These are phyloP conservation scores for Colletotrichum ledebouriae DNA, from an alignment of 2,329 filamentous ascomycete species.

Conservation along the genomic window DNA sequence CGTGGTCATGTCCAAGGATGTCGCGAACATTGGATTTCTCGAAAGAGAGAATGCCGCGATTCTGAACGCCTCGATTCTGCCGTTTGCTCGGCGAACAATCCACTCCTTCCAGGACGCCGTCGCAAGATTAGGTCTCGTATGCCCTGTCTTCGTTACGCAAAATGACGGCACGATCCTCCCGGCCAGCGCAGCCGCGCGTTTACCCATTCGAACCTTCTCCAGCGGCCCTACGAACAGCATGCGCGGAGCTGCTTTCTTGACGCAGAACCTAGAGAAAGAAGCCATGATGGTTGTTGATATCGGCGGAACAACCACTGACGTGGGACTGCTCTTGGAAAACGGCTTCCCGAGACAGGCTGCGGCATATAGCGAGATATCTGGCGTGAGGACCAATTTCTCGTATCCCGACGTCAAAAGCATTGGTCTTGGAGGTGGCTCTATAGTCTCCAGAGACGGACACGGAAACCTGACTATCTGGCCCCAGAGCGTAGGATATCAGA, in stretches of 20 bases:
- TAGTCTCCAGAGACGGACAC: background rate
- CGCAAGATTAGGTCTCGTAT: constrained; percentile 60
- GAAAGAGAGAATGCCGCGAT: constrained; percentile 76
- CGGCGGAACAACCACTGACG: constrained; percentile 44
- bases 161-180: constrained; percentile 74
- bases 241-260: background rate
- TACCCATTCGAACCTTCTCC: constrained; percentile 57
- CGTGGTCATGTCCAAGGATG: constrained; percentile 65
- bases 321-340: constrained; percentile 70
- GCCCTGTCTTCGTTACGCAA: constrained; percentile 71
- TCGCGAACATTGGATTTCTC: constrained; percentile 67
- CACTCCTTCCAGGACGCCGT: constrained; percentile 68
- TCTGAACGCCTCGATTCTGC: constrained; percentile 72
- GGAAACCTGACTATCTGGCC: background rate
- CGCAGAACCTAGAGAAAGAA: constrained; percentile 1
- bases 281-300: background rate
- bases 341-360: constrained; percentile 75
- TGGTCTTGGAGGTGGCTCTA: background rate
- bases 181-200: constrained; percentile 63
- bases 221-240: constrained; percentile 48
- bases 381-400: constrained; percentile 72
- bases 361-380: constrained; percentile 72
- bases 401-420: constrained; percentile 66
- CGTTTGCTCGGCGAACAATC: constrained; percentile 69
- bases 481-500: background rate